Conservation (phyloP, 805 yeast genomes). For the Saturnispora sekii region DNA sequence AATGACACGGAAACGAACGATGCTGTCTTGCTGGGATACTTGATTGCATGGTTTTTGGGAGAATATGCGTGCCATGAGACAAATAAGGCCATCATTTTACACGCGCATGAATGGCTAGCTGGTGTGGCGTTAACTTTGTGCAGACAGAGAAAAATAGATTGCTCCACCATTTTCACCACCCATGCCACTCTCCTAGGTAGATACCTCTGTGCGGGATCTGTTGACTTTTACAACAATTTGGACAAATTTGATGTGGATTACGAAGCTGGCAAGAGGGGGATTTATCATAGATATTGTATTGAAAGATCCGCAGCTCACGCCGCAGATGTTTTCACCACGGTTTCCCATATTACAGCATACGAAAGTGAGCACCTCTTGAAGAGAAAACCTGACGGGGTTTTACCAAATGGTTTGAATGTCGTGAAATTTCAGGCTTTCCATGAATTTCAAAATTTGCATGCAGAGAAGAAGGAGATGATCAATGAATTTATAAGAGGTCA, state of each 20-base stretch:
- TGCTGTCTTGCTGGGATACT: slow-evolving; percentile 84
- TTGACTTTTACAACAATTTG: slow-evolving; percentile 89
- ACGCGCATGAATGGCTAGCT: slow-evolving; percentile 97
- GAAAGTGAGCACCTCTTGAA: slow-evolving; percentile 89
- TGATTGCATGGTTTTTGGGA: slow-evolving; percentile 96
- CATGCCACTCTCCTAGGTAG: slow-evolving; percentile 95
- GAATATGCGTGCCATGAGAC: slow-evolving; percentile 80
- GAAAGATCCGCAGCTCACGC: slow-evolving; percentile 95
- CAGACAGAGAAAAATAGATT: slow-evolving; percentile 83
- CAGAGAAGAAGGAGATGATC: slow-evolving; percentile 80
- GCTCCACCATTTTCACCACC: slow-evolving; percentile 92
- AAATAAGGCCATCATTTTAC: slow-evolving; percentile 83
- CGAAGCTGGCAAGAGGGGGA: slow-evolving; percentile 96
- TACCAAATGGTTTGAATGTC: slow-evolving; percentile 94
- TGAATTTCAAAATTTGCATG: slow-evolving; percentile 95
- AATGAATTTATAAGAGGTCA: slow-evolving; percentile 94
- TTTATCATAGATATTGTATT: slow-evolving; percentile 92
- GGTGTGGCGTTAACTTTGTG: slow-evolving; percentile 93
- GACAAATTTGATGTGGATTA: slow-evolving; percentile 87
- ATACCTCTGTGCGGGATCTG: slow-evolving; percentile 92
- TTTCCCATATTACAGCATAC: slow-evolving; percentile 93
- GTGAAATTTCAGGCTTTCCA: slow-evolving; percentile 96
- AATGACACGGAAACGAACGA: slow-evolving; percentile 84
- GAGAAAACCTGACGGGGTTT: slow-evolving; percentile 94
- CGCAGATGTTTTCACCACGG: slow-evolving; percentile 95